Evolutionary conservation across 495 filamentous ascomycete species (phyloP), one percentile per base, ranked within the genome.

Genomic region (Cairneyella variabilis): DNA sequence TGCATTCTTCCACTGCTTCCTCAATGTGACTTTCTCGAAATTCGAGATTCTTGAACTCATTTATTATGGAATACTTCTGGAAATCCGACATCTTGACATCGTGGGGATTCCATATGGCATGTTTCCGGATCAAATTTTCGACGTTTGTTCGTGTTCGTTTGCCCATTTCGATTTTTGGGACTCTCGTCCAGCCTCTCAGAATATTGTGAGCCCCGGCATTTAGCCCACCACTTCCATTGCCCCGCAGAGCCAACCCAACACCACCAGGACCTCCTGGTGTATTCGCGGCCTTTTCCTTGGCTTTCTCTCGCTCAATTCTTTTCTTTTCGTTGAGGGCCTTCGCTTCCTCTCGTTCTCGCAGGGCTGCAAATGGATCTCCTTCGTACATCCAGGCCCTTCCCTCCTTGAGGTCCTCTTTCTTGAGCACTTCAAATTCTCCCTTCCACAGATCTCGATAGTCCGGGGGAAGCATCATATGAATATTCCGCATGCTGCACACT

Each of bases 381-480:
- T 95, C 91, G 62, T 97, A 98, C 80, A 95, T 84, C 90, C 92
- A 97, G 4, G 69, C 85, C 55, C 82, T 83, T 10, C 89, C 90
- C 47, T 85, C 81, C 57, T 79, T 83, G 11, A 85, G 72, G 61
- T 95, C 91, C 51, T 83, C 76, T 53, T 77, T 77, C 67, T 95
- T 97, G 53, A 96, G 66, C 2, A 80, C 78, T 40, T 85, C 77
- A 61, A 97, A 95, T 47, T 86, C 82, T 9, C 80, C 80, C 68
- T 92, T 92, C 93, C 93, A 98, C 25, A 96, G 70, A 56, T 85
- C 80, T 58, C 79, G 83, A 62, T 96, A 95, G 49, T 81, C 83
- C 1, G 95, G 93, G n/a, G 93, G 93, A 54, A 98, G 72, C 75
- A 88, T 90, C 76, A 95, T 90, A 61, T 96, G 89, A 34, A 96